These are phyloP conservation scores for Microcyclospora pomicola DNA, from an alignment of 2,329 filamentous ascomycete genomes.

Conservation along the genomic window DNA sequence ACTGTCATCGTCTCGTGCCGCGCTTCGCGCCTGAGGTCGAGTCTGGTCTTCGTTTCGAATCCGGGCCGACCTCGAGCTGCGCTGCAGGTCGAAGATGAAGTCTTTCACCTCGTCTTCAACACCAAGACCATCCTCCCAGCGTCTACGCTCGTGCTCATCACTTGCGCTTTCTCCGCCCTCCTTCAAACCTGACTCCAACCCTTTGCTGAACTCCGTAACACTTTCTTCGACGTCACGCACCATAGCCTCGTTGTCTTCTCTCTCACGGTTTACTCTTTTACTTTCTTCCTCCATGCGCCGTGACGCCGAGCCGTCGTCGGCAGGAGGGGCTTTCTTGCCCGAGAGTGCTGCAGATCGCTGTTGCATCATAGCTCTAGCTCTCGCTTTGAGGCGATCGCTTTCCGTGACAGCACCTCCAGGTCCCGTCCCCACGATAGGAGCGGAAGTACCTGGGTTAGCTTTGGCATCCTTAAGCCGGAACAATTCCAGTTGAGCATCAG, in stretches of 20 bases:
- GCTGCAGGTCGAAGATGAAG: slow-evolving; percentile 92
- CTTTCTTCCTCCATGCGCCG: slow-evolving; percentile 83
- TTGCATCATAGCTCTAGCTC: slow-evolving; percentile 97
- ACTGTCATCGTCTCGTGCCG: slow-evolving; percentile 12
- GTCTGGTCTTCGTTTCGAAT: slow-evolving; percentile 46
- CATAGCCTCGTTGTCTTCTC: slow-evolving; percentile 92
- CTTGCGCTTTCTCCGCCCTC: slow-evolving; percentile 61
- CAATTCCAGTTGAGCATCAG: slow-evolving; percentile 78
- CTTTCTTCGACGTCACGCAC: slow-evolving; percentile 93
- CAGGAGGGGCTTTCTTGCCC: slow-evolving; percentile 55
- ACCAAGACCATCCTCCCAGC: slow-evolving; percentile 91
- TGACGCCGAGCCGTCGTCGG: slow-evolving; percentile 64
- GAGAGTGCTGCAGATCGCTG: slow-evolving; percentile 85
- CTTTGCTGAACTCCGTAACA: slow-evolving; percentile 71
- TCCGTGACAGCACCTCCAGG: slow-evolving; percentile 85
- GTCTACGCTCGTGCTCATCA: slow-evolving; percentile 76
- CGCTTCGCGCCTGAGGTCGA: slow-evolving; percentile 4
- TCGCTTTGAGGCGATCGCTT: slow-evolving; percentile 83
- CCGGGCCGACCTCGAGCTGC: slow-evolving; percentile 64
- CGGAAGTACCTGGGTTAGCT: slow-evolving; percentile 67
- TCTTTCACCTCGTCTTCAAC: slow-evolving; percentile 95
- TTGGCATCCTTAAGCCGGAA: slow-evolving; percentile 92
- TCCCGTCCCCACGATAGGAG: slow-evolving; percentile 78
- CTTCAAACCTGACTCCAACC: slow-evolving; percentile 77
- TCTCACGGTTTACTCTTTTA: slow-evolving; percentile 65